Conservation (phyloP, 2,329 filamentous ascomycete species). For the Fusarium poae region DNA sequence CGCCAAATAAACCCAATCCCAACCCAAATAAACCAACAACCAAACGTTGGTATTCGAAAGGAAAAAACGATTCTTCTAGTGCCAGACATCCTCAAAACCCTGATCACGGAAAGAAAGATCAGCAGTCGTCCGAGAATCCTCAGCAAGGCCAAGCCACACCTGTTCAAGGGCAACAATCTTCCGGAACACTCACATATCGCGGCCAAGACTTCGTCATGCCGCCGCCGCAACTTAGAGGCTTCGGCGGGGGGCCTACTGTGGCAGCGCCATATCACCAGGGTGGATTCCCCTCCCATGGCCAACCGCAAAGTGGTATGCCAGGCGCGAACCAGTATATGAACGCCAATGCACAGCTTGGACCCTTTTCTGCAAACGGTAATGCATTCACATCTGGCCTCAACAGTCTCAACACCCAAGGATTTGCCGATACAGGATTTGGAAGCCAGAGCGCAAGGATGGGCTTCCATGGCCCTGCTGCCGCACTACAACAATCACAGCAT, state of each 20-base stretch:
- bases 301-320: constrained; percentile 66
- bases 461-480: constrained; percentile 72
- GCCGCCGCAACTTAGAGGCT: constrained; percentile 57
- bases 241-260: constrained; percentile 55
- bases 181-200: not conserved
- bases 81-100: not conserved
- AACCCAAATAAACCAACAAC: no score
- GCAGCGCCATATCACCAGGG: constrained; percentile 59
- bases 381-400: constrained; percentile 70
- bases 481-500: constrained; percentile 71
- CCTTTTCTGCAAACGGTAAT: constrained; percentile 72
- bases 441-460: constrained; percentile 91
- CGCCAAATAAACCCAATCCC: not conserved
- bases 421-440: constrained; percentile 78
- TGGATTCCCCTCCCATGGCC: constrained; percentile 66
- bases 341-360: constrained; percentile 75
- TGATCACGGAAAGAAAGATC: not conserved
- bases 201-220: constrained; percentile 49
- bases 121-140: not conserved
- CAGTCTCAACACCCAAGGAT: constrained; percentile 68
- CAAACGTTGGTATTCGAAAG: no score
- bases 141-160: constrained; percentile 4
- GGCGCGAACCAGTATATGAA: constrained; percentile 79
- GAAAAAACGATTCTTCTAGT: not conserved
- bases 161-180: not conserved